Conservation (phyloP, 441 rosid species). For the Jatropha podagrica region DNA sequence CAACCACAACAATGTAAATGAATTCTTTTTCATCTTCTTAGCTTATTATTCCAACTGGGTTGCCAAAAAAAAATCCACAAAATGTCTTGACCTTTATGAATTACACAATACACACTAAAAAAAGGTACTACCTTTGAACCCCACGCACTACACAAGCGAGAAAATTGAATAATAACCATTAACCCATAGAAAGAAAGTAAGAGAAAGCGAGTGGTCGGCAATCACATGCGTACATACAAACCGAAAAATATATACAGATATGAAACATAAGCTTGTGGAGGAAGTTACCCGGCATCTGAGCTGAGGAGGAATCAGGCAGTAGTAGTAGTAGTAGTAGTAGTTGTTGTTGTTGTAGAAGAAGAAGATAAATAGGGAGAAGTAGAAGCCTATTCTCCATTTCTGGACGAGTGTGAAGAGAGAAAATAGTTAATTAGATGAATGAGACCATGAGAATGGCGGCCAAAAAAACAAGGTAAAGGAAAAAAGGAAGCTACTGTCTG, state of each 20-base stretch:
- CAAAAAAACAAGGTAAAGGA: background rate
- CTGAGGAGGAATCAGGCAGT: conserved; percentile 33
- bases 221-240: background rate
- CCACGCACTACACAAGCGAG: background rate
- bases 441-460: conserved; percentile 15
- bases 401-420: conserved; percentile 10
- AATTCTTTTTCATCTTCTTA: background rate
- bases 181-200: background rate
- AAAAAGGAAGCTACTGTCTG: background rate
- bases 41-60: background rate
- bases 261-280: conserved; percentile 1
- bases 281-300: conserved; percentile 60
- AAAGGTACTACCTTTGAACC: conserved; percentile 5
- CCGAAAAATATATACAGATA: background rate
- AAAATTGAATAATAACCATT: background rate
- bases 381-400: conserved; percentile 48
- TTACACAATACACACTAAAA: conserved; percentile 16
- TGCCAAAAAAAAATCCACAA: background rate
- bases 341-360: conserved; percentile 43
- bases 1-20: background rate
- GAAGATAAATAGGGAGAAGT: conserved; percentile 29
- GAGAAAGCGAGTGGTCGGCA: background rate
- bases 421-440: conserved; percentile 15
- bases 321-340: conserved; percentile 25
- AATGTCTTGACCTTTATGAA: conserved; percentile 5